Evolutionary conservation across 2,329 filamentous ascomycete species (phyloP), one percentile per base, ranked within the genome.

Genomic region (Arthrinium puccinioides): DNA sequence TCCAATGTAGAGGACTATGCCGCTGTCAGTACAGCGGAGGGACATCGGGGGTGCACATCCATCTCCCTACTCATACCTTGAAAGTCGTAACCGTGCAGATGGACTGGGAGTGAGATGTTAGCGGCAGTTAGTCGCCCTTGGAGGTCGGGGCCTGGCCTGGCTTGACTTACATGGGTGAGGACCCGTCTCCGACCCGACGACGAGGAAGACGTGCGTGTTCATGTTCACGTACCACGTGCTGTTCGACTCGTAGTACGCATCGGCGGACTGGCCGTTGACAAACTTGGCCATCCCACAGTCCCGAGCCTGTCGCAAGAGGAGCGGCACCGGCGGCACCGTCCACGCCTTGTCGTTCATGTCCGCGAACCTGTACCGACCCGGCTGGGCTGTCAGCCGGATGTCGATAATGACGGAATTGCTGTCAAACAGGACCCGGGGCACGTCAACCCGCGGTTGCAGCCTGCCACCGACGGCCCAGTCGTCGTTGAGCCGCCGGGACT

Each of bases 81-180:
- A 21, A 31, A 37, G 15, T 37, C 35, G 20, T 37, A 29, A 4
- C 35, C 35, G 15, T 37, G 35, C 19, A 37, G 24, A 8, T 37
- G 35, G 21, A 37, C 33, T 35, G 15, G 1, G 4, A 33, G 31
- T 16, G 9, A 24, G 9, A 21, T 23, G n/a, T 15, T 21, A 15
- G 23, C 4, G 30, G 13, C 13, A 8, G 13, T 25, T 9, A 25
- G 9, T 13, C 13, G 23, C 8, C 23, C 23, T 25, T n/a, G 13
- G 23, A 9, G 23, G 23, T 8, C 23, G 23, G 13, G 19, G 6
- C n/a, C n/a, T n/a, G n/a, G n/a, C n/a, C n/a, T 33, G 20, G 11
- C 31, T 33, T 23, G 20, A 36, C 33, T 36, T 28, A 36, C 33
- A 37, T 24, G 35, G 35, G 19, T 37, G 35, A 13, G 35, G 26